Base-by-base conservation (phyloP, 1,139 yeast species). In the Pichiaceae sp. region DNA sequence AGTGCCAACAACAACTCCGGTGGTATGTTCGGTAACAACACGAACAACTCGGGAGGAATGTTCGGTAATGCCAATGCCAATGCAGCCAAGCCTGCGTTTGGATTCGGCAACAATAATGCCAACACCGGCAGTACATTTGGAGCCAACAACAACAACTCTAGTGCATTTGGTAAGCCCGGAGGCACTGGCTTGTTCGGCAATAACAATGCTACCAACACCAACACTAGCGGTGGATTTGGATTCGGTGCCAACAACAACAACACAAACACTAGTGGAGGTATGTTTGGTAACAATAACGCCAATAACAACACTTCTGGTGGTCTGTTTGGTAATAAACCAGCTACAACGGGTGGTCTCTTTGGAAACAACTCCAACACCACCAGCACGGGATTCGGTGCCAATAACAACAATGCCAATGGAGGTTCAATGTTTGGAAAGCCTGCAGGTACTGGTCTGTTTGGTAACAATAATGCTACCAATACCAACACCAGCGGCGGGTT, bases 161-260 rank as follows among this genome's bases (percentile, higher is more conserved):
- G 40, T 39, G 4, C 49, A 14, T 54, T 55, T 41, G 47, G 42
- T 19, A 43, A 43, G 14, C 31, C 42, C 11, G 36, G 50, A 27
- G 42, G 43, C 15, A 54, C 56, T 32, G 66, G 66, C 3, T 42
- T 57, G 26, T 63, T 63, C 49, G 67, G 64, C 23, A 49, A 44
- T 33, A 48, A 31, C 38, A 49, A 36, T 29, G 31, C 37, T 17
- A 26, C 29, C 29, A 28, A 18, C 17, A 15, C 34, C 11, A 18
- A n/a, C 4, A 17, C 21, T 25, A 18, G 18, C 7, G 39, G 31
- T 21, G 32, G 44, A 40, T 29, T n/a, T 19, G 15, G n/a, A 12
- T 31, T 31, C 21, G 33, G 33, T 6, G 4, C 17, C 25, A 32
- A 16, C 16, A 32, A 32, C 14, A 14, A 21, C 9, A 14, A 14